A percentile compares a stretch with the other conserved stretches of the same genome.
phyloP scores from a whole-genome alignment of 768 basidiomycete species.

The Kockovaella imperatae region DNA sequence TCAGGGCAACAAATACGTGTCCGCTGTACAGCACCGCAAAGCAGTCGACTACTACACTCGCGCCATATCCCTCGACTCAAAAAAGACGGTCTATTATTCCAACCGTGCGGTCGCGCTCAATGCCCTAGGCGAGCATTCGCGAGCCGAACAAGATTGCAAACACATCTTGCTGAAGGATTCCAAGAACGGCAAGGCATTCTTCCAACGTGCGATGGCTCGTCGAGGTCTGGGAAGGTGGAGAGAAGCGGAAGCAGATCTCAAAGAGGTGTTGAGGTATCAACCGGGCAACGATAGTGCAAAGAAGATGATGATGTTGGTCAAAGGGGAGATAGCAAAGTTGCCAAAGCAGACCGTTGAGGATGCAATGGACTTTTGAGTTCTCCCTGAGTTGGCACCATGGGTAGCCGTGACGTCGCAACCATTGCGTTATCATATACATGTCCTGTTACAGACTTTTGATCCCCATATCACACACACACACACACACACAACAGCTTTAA shows the following conservation, averaged over 20 bases:
- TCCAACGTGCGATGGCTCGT: constrained; percentile 39
- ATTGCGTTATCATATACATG: too few species aligned
- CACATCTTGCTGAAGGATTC: constrained; percentile 31
- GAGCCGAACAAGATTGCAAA: constrained; percentile 41
- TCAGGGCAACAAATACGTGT: constrained; percentile 38
- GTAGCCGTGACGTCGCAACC: too few species aligned
- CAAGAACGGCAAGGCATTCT: constrained; percentile 43
- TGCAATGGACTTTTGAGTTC: constrained; percentile 27
- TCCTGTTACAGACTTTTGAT: too few species aligned
- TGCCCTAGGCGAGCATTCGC: constrained; percentile 34
- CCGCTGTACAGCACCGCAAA: constrained; percentile 22
- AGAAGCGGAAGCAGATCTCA: constrained; percentile 39
- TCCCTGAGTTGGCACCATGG: not conserved
- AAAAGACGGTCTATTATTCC: constrained; percentile 43
- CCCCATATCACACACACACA: not conserved
- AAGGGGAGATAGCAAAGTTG: constrained; percentile 22
- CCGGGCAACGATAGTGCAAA: constrained; percentile 34
- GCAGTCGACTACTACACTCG: constrained; percentile 43
- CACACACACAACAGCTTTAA: constrained; percentile 11
- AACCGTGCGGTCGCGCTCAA: constrained; percentile 45
- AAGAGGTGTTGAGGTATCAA: constrained; percentile 26
- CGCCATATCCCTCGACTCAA: constrained; percentile 43
- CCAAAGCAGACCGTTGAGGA: constrained; percentile 24
- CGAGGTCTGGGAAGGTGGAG: constrained; percentile 34
- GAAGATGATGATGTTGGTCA: constrained; percentile 23